These are phyloP conservation scores for Raddia guianensis DNA, from an alignment of 176 grass and related monocot species.

Conservation along the genomic window DNA sequence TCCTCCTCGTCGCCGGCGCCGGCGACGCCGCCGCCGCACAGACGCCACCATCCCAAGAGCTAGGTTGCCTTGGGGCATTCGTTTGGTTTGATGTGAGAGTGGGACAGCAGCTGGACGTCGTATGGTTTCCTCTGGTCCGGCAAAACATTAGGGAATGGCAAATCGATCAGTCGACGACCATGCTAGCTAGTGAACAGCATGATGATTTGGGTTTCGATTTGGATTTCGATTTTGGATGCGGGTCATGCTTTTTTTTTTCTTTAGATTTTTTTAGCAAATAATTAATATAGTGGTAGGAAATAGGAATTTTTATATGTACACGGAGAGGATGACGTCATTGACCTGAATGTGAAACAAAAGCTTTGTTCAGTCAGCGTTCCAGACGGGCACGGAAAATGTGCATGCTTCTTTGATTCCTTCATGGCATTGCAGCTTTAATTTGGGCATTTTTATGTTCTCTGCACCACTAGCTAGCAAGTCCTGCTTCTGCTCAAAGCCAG, in stretches of 20 bases:
- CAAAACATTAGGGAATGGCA: neutral
- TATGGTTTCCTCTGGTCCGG: neutral
- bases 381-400: neutral
- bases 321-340: neutral
- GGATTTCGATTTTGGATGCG: neutral
- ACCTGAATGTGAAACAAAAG: neutral
- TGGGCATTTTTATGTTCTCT: no score
- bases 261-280: no score
- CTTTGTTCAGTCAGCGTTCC: slow-evolving; percentile 6
- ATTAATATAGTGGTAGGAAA: neutral
- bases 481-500: no score
- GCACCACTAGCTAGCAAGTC: no score
- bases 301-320: no score
- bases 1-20: neutral
- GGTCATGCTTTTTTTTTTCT: neutral
- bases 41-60: slow-evolving; percentile 6
- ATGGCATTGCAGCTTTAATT: neutral
- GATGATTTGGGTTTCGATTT: neutral
- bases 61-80: neutral
- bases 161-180: no score
- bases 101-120: no score
- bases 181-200: no score
- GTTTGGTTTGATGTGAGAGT: neutral
- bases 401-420: no score
- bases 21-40: neutral